phyloP scores from a whole-genome alignment of 106 monocot genomes.

The Chionographis japonica region DNA sequence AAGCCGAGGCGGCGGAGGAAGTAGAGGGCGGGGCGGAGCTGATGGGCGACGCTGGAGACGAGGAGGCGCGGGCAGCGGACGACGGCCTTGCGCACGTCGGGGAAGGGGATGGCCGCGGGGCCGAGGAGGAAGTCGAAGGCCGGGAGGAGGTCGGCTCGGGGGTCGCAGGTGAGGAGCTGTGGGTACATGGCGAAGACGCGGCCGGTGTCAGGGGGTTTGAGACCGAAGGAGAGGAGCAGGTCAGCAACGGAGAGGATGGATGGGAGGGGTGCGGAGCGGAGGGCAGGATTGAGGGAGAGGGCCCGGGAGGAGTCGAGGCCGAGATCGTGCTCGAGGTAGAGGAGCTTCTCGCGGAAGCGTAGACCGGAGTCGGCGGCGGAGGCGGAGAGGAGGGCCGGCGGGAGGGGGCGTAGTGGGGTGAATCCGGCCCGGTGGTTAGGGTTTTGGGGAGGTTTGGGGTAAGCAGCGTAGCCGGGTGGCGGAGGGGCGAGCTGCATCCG shows the following conservation, averaged over 20 bases:
- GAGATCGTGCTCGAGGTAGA: conserved; percentile 41
- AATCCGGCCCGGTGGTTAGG: not conserved
- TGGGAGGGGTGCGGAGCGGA: conserved; percentile 49
- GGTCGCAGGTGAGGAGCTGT: conserved; percentile 60
- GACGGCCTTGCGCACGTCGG: conserved; percentile 33
- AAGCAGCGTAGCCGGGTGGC: not conserved
- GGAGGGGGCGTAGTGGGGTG: not conserved
- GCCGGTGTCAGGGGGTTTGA: conserved; percentile 35
- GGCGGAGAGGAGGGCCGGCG: not conserved
- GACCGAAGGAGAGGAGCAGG: conserved; percentile 22
- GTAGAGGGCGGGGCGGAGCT: conserved; percentile 54
- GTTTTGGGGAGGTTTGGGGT: conserved; percentile 8
- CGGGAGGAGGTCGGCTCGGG: conserved; percentile 35
- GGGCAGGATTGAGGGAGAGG: conserved; percentile 52
- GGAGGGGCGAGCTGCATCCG: not conserved
- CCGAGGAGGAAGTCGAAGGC: conserved; percentile 40
- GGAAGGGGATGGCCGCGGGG: conserved; percentile 33
- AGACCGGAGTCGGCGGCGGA: conserved; percentile 37
- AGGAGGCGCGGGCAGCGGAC: conserved; percentile 71
- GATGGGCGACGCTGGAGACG: conserved; percentile 41
- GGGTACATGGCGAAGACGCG: conserved; percentile 56
- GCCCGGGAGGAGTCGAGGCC: conserved; percentile 36
- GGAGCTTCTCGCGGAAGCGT: conserved; percentile 58
- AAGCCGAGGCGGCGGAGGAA: conserved; percentile 70
- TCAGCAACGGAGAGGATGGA: conserved; percentile 21